Evolutionary conservation across 768 basidiomycete species (phyloP).

Genomic region (Trametes meyenii): DNA sequence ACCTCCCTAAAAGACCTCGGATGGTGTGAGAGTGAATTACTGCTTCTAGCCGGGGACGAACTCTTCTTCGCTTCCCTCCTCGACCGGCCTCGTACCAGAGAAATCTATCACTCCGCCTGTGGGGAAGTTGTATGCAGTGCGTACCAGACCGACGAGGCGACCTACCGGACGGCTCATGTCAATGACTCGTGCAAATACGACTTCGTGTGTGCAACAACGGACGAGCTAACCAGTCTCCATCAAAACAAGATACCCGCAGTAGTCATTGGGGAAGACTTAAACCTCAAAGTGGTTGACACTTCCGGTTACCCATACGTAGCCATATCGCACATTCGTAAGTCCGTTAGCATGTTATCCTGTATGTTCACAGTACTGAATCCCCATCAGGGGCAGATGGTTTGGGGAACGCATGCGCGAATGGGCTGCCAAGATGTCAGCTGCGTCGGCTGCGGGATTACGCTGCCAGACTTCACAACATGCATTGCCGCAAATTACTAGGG

Average conservation of each 20-base stretch:
- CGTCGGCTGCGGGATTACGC: constrained; percentile 2
- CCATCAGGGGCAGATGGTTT: constrained; percentile 11
- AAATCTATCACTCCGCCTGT: not conserved
- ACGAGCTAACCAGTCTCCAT: not conserved
- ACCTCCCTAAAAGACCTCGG: not conserved
- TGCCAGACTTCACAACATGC: not conserved
- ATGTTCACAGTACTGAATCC: not conserved
- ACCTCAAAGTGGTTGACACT: not conserved
- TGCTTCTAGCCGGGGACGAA: not conserved
- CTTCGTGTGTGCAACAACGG: not conserved
- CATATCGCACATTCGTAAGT: constrained; percentile 8
- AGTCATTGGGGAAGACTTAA: not conserved
- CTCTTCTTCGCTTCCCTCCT: not conserved
- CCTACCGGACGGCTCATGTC: constrained; percentile 4
- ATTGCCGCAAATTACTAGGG: not conserved
- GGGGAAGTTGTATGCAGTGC: not conserved
- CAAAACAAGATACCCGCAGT: not conserved
- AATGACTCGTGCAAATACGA: not conserved
- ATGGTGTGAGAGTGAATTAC: constrained; percentile 11
- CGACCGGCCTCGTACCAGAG: not conserved
- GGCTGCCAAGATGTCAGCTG: constrained; percentile 4
- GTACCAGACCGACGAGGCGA: constrained; percentile 13
- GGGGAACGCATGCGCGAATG: constrained; percentile 5
- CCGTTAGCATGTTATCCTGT: not conserved
- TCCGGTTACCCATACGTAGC: constrained; percentile 3